phyloP scores from a whole-genome alignment of 257 asterid species.

The Anisodus acutangulus region DNA sequence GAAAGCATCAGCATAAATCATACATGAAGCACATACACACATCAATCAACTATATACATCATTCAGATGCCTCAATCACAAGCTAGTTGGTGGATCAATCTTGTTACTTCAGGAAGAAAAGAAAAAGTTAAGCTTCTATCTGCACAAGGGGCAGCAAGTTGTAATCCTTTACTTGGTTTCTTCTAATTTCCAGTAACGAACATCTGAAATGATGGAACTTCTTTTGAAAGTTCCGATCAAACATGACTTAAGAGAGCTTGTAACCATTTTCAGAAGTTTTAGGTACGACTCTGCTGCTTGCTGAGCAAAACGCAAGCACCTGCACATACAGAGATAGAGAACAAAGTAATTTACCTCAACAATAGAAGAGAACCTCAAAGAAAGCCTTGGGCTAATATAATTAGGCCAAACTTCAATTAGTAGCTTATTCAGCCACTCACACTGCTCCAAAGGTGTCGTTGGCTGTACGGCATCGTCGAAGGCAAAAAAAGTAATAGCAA shows the following conservation, averaged over 20 bases:
- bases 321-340: constrained; percentile 6
- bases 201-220: neutral
- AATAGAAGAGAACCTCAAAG: constrained; percentile 77
- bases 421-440: constrained; percentile 97
- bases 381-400: constrained; percentile 78
- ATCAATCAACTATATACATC: neutral
- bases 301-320: neutral
- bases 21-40: neutral
- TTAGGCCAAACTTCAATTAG: constrained; percentile 77
- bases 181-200: neutral
- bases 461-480: constrained; percentile 47
- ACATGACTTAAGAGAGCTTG: neutral
- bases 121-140: neutral
- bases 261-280: neutral
- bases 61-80: constrained; percentile 1
- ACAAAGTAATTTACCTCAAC: constrained; percentile 68
- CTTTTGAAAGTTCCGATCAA: neutral
- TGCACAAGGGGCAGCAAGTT: neutral
- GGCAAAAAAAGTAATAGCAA: constrained; percentile 18
- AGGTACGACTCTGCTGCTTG: neutral
- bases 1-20: neutral
- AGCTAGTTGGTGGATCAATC: constrained; percentile 7
- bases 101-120: neutral
- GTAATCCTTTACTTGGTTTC: neutral
- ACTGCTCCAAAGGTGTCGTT: constrained; percentile 87